Conservation (phyloP, 345 rosid species). For the Citrus inodora region DNA sequence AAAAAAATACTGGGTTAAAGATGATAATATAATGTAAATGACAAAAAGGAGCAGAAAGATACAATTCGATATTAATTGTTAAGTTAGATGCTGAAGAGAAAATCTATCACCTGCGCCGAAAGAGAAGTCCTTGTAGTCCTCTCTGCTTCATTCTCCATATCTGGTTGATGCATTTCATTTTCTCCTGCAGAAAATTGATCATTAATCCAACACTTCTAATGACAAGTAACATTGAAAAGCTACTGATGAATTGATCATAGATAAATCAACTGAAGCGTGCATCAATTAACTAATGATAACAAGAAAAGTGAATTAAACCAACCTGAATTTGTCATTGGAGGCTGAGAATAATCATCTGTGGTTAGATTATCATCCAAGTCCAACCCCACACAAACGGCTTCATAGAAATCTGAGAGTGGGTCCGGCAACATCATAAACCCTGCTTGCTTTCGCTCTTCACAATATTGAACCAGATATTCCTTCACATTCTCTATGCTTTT, state of each 20-base stretch:
- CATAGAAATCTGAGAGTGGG: slow-evolving; percentile 46
- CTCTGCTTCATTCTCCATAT: slow-evolving; percentile 15
- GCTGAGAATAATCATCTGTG: slow-evolving; percentile 8
- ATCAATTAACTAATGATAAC: background rate
- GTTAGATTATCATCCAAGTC: slow-evolving; percentile 15
- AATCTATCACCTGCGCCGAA: slow-evolving; percentile 35
- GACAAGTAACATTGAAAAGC: background rate
- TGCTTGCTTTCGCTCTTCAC: slow-evolving; percentile 26
- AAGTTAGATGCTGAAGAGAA: background rate
- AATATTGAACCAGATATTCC: slow-evolving; percentile 43
- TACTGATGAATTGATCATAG: background rate
- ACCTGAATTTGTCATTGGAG: slow-evolving; percentile 26
- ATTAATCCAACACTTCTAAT: background rate
- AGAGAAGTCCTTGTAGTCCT: slow-evolving; percentile 13
- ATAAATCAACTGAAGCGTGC: background rate
- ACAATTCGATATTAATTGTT: background rate
- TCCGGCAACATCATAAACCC: slow-evolving; percentile 43
- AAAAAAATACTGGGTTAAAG: background rate
- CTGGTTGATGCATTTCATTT: slow-evolving; percentile 5
- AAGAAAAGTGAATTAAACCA: background rate
- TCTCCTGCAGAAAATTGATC: slow-evolving; percentile 12
- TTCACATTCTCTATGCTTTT: slow-evolving; percentile 37
- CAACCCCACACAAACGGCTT: slow-evolving; percentile 37
- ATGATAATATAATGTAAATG: background rate
- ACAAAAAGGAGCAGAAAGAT: background rate